A percentile compares a stretch with the other conserved stretches of the same genome.
phyloP scores from a whole-genome alignment of 371 early-diverging fungal species.

The Lichtheimia ramosa region DNA sequence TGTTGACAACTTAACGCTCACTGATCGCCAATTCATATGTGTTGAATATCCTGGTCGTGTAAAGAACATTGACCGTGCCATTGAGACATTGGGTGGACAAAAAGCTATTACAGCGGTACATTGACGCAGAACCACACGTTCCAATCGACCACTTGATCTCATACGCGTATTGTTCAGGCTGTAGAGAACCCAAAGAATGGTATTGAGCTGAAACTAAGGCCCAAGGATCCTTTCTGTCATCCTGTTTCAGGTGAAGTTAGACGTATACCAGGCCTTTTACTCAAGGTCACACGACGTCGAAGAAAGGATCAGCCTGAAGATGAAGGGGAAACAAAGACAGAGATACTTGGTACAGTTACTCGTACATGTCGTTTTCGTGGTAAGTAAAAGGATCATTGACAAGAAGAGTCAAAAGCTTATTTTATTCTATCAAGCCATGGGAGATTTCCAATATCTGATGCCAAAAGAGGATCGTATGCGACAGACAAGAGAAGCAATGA shows the following conservation, averaged over 20 bases:
- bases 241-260: slow-evolving; percentile 59
- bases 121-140: no score
- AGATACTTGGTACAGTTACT: slow-evolving; percentile 46
- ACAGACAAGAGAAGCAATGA: slow-evolving; percentile 35
- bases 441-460: slow-evolving; percentile 59
- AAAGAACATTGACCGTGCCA: slow-evolving; percentile 36
- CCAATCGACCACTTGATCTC: no score
- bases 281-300: slow-evolving; percentile 59
- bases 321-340: slow-evolving; percentile 28
- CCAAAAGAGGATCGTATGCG: slow-evolving; percentile 40
- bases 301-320: slow-evolving; percentile 31
- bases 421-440: slow-evolving; percentile 36
- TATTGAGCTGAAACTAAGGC: slow-evolving; percentile 54
- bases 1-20: slow-evolving; percentile 1
- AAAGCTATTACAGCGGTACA: slow-evolving; percentile 31
- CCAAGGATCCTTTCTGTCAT: slow-evolving; percentile 63
- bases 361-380: slow-evolving; percentile 58
- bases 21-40: slow-evolving; percentile 37
- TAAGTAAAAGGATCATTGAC: slow-evolving; percentile 11
- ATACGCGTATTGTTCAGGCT: slow-evolving; percentile 2
- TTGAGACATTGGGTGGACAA: slow-evolving; percentile 55
- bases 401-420: not conserved
- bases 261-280: slow-evolving; percentile 48
- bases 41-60: slow-evolving; percentile 67
- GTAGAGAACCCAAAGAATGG: slow-evolving; percentile 11